phyloP scores from a whole-genome alignment of 2,329 filamentous ascomycete species.

The Pseudomassariella vexata region DNA sequence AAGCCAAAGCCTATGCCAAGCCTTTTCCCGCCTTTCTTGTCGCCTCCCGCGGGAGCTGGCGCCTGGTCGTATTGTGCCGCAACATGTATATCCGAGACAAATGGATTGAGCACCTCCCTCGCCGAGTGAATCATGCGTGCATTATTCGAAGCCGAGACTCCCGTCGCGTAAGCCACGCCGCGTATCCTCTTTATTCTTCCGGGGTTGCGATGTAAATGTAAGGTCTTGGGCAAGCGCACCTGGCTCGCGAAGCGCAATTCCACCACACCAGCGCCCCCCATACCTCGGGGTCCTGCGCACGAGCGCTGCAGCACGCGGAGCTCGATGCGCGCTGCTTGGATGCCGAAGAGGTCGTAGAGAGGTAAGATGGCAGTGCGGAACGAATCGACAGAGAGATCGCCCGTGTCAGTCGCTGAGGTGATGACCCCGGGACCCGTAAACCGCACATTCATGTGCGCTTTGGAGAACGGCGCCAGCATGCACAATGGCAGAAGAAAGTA shows the following conservation, averaged over 20 bases:
- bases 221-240: slow-evolving; percentile 85
- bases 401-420: slow-evolving; percentile 74
- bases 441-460: slow-evolving; percentile 82
- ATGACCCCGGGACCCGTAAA: slow-evolving; percentile 91
- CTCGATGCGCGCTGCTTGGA: slow-evolving; percentile 73
- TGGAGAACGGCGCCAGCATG: slow-evolving; percentile 87
- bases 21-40: slow-evolving; percentile 51
- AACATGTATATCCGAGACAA: slow-evolving; percentile 86
- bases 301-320: slow-evolving; percentile 75
- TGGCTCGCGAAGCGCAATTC: slow-evolving; percentile 91
- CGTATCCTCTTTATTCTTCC: slow-evolving; percentile 83
- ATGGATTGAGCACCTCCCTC: slow-evolving; percentile 76
- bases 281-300: slow-evolving; percentile 68
- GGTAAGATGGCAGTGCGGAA: slow-evolving; percentile 91
- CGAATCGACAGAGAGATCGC: slow-evolving; percentile 87
- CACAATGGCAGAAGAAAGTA: slow-evolving; percentile 91
- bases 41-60: slow-evolving; percentile 45
- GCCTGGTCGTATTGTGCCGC: slow-evolving; percentile 72
- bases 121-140: slow-evolving; percentile 91
- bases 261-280: slow-evolving; percentile 84
- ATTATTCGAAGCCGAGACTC: slow-evolving; percentile 89
- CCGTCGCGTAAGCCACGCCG: slow-evolving; percentile 89
- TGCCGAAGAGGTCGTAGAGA: slow-evolving; percentile 84
- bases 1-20: slow-evolving; percentile 89
- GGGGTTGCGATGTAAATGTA: slow-evolving; percentile 77